phyloP scores from a whole-genome alignment of 352 stramenopile genomes.

The Pythium dissotocum region DNA sequence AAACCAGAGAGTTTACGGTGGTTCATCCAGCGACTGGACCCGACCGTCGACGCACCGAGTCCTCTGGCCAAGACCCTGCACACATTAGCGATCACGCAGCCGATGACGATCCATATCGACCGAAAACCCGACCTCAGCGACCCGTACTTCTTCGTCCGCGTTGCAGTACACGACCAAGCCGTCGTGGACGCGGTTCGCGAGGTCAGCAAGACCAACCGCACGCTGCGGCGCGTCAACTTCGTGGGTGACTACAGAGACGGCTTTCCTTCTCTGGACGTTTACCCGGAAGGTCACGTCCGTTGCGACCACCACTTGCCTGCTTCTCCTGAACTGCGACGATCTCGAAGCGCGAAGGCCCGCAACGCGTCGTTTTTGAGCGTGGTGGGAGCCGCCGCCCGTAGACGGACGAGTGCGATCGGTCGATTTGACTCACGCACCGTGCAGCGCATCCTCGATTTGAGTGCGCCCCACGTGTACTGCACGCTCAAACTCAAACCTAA shows the following conservation, averaged over 20 bases:
- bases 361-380: slow-evolving; percentile 2
- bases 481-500: neutral
- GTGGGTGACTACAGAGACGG: neutral
- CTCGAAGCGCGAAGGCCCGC: neutral
- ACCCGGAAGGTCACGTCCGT: neutral
- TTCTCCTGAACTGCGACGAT: neutral
- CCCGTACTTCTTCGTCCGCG: neutral
- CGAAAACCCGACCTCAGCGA: neutral
- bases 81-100: neutral
- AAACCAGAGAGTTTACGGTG: neutral
- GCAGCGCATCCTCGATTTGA: neutral
- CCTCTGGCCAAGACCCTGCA: neutral
- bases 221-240: neutral
- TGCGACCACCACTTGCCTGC: neutral
- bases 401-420: neutral
- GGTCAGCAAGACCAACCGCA: neutral
- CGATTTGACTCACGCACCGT: neutral
- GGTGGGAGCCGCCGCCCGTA: neutral
- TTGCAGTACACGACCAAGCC: neutral
- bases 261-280: neutral
- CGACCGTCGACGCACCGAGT: neutral
- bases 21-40: neutral
- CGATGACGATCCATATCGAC: neutral
- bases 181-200: neutral
- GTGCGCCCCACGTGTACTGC: neutral